These are phyloP conservation scores for Ceratocystis lukuohia DNA, from an alignment of 2,329 filamentous ascomycete genomes.

Conservation along the genomic window DNA sequence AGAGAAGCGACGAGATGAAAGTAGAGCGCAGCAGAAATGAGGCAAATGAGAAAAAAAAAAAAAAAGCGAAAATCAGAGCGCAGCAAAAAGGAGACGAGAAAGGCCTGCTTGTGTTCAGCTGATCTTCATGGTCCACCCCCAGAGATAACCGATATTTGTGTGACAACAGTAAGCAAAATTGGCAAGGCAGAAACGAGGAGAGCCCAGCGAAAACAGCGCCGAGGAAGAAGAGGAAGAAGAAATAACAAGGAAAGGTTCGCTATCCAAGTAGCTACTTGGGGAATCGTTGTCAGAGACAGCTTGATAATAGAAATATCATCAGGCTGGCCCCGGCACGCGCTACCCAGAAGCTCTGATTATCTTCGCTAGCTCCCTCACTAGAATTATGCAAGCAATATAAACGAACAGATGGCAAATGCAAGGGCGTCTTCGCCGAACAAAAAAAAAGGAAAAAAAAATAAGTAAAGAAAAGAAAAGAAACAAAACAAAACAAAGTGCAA, in stretches of 20 bases:
- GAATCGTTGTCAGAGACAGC: too few relatives aligned
- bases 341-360: too few relatives aligned
- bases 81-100: background rate
- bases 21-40: background rate
- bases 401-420: too few relatives aligned
- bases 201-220: background rate
- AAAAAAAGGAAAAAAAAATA: background rate
- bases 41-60: background rate
- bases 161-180: background rate
- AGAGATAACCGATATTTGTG: background rate
- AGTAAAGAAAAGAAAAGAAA: background rate
- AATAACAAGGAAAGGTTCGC: background rate
- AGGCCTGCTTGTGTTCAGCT: background rate
- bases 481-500: background rate
- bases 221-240: background rate
- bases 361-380: too few relatives aligned
- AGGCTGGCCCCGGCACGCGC: too few relatives aligned
- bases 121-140: background rate
- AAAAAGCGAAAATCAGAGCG: background rate
- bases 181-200: background rate
- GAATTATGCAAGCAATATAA: too few relatives aligned
- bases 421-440: too few relatives aligned
- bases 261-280: too few relatives aligned
- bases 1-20: background rate
- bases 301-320: too few relatives aligned